Conservation (phyloP, 2,329 filamentous ascomycete genomes). For the Aureobasidium pullulans region DNA sequence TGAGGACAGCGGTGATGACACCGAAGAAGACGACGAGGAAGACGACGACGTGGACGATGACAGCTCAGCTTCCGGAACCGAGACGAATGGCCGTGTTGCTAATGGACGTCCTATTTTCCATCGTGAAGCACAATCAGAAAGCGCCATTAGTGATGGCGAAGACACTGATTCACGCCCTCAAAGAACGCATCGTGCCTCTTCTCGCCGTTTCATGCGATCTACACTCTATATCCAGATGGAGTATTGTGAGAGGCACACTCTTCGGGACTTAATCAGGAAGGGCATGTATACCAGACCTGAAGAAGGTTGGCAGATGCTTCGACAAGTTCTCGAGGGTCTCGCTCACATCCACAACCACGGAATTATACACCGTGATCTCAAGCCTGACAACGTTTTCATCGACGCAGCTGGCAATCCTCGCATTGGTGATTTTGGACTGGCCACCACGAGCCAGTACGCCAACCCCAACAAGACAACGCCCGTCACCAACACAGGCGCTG, state of each 20-base stretch:
- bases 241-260: constrained; percentile 87
- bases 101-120: background rate
- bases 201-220: constrained; percentile 52
- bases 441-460: constrained; percentile 75
- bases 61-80: constrained; percentile 26
- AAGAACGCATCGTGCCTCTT: constrained; percentile 38
- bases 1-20: constrained; percentile 45
- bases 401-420: constrained; percentile 84
- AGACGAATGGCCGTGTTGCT: background rate
- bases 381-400: constrained; percentile 97
- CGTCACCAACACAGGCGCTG: constrained; percentile 34
- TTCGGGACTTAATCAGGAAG: constrained; percentile 77
- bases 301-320: constrained; percentile 82
- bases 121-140: background rate
- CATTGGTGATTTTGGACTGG: constrained; percentile 93
- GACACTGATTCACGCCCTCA: constrained; percentile 18
- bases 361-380: constrained; percentile 92
- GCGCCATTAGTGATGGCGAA: constrained; percentile 5
- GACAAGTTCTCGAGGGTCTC: constrained; percentile 84
- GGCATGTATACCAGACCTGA: constrained; percentile 66
- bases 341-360: constrained; percentile 83
- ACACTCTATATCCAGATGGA: constrained; percentile 98
- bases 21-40: constrained; percentile 34
- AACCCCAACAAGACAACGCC: constrained; percentile 45
- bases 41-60: constrained; percentile 35